Conservation (phyloP, 2,329 filamentous ascomycete genomes). For the Metarhizium brunneum region DNA sequence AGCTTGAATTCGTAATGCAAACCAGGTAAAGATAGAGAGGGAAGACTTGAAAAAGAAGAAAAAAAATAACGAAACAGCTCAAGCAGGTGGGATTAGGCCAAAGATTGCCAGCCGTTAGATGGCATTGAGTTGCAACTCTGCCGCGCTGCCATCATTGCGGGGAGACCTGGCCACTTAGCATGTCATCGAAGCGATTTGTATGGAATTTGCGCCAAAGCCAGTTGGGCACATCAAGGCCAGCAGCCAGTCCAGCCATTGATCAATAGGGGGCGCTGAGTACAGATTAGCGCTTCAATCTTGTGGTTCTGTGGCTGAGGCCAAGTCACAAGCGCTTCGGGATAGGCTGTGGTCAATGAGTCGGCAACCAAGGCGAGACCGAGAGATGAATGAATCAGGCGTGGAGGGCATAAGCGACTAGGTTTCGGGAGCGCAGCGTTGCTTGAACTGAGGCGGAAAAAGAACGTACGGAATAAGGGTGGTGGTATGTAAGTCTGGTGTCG, state of each 20-base stretch:
- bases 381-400: not conserved
- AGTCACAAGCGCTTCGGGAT: not conserved
- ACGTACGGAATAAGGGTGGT: slow-evolving; percentile 41
- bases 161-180: too few species aligned
- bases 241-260: not conserved
- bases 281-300: not conserved
- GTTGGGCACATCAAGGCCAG: not conserved
- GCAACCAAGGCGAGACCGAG: too few species aligned
- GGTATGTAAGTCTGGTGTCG: slow-evolving; percentile 21
- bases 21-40: too few species aligned
- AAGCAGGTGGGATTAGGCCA: too few species aligned
- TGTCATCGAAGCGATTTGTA: too few species aligned
- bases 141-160: too few species aligned
- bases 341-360: not conserved
- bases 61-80: too few species aligned
- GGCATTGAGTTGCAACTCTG: too few species aligned
- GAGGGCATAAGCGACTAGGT: not conserved
- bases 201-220: not conserved
- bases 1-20: not conserved
- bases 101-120: too few species aligned
- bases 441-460: slow-evolving; percentile 4
- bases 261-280: not conserved
- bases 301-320: not conserved
- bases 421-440: not conserved
- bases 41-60: too few species aligned